Conservation (phyloP, 2,329 filamentous ascomycete species). For the Diaporthe helianthi region DNA sequence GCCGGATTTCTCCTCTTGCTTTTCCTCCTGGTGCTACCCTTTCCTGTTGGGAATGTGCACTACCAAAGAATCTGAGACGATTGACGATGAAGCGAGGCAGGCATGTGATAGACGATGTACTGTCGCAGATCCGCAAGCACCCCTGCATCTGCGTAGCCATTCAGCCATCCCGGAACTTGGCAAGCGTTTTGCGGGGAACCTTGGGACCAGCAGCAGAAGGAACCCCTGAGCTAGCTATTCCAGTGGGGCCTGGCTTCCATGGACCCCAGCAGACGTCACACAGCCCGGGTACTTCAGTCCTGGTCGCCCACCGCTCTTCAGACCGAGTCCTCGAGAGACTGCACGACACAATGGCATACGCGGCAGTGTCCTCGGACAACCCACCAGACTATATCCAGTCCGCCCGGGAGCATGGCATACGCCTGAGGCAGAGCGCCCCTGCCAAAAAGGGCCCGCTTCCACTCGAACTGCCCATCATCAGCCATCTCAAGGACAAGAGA, state of each 20-base stretch:
- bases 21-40: neutral
- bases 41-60: conserved; percentile 17
- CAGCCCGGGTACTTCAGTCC: too few relatives aligned
- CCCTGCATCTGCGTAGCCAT: conserved; percentile 9
- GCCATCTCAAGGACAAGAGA: conserved; percentile 76
- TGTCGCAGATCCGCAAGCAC: conserved; percentile 15
- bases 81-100: conserved; percentile 4
- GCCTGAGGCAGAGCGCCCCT: conserved; percentile 47
- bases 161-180: neutral
- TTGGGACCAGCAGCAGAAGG: conserved; percentile 3
- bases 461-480: conserved; percentile 81
- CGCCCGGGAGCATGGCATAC: conserved; percentile 48
- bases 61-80: neutral
- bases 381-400: conserved; percentile 56
- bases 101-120: conserved; percentile 18
- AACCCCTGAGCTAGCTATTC: conserved; percentile 5
- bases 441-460: conserved; percentile 64
- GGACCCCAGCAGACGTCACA: conserved; percentile 17
- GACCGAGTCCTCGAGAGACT: conserved; percentile 4
- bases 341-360: conserved; percentile 32
- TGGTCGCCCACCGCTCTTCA: neutral
- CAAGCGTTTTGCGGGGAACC: conserved; percentile 18
- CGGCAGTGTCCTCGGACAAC: conserved; percentile 45
- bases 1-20: neutral
- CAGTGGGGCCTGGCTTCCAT: neutral